These are phyloP conservation scores for Neurospora intermedia DNA, from an alignment of 495 filamentous ascomycete species.

Conservation along the genomic window DNA sequence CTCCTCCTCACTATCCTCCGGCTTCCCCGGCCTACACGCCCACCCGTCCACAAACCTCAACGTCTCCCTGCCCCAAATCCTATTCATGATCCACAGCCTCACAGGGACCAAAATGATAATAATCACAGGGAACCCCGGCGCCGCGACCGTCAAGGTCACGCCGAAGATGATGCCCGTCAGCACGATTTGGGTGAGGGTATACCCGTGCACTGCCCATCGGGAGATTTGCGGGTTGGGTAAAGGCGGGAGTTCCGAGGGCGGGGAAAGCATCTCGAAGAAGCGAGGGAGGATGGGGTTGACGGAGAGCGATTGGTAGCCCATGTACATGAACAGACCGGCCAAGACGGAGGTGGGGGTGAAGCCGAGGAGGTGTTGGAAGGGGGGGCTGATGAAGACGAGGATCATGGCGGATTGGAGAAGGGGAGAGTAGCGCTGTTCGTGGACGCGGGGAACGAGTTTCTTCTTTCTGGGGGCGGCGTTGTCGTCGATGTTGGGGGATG, in stretches of 20 bases:
- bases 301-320: constrained; percentile 61
- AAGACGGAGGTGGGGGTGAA: constrained; percentile 59
- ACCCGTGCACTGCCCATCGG: constrained; percentile 48
- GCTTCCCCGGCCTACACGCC: constrained; percentile 59
- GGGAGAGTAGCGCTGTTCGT: constrained; percentile 61
- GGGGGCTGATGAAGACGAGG: constrained; percentile 50
- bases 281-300: constrained; percentile 59
- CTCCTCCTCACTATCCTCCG: constrained; percentile 43
- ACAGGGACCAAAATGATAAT: constrained; percentile 58
- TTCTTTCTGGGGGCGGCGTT: background rate
- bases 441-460: constrained; percentile 35
- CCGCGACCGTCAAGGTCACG: constrained; percentile 51
- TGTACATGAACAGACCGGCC: constrained; percentile 60
- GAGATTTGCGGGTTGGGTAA: constrained; percentile 26
- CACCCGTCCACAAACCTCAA: constrained; percentile 56
- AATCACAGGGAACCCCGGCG: constrained; percentile 56
- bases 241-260: constrained; percentile 51
- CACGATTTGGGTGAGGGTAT: constrained; percentile 51
- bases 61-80: constrained; percentile 49
- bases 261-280: constrained; percentile 53
- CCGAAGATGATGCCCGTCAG: constrained; percentile 53
- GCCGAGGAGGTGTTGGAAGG: constrained; percentile 58
- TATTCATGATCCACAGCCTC: constrained; percentile 52
- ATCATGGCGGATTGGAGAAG: constrained; percentile 55
- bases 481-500: background rate